Percentiles rank a stretch among this genome's conserved stretches.
These are phyloP conservation scores for Cladorrhinum sp. DNA, from an alignment of 2,329 filamentous ascomycete species.

Conservation along the genomic window DNA sequence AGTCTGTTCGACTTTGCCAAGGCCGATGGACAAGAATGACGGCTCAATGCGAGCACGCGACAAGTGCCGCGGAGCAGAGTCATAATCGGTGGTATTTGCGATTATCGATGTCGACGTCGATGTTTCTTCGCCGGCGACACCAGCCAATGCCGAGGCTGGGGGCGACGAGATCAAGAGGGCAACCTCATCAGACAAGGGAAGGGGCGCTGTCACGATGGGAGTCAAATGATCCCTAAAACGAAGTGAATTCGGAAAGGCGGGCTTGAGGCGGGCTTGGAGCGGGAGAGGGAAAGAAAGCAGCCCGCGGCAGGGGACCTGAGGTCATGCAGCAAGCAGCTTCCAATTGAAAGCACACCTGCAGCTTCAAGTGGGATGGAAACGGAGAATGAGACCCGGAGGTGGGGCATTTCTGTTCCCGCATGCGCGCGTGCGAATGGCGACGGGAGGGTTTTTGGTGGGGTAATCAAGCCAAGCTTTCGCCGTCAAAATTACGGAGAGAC, in stretches of 20 bases:
- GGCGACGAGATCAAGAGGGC: conserved; percentile 7
- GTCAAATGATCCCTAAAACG: conserved; percentile 1
- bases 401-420: background rate
- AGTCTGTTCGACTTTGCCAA: conserved; percentile 10
- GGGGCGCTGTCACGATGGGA: background rate
- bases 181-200: conserved; percentile 15
- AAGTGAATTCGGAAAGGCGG: background rate
- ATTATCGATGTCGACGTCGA: background rate
- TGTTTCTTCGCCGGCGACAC: conserved; percentile 20
- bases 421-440: background rate
- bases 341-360: background rate
- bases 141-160: conserved; percentile 22
- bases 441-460: background rate
- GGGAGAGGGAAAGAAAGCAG: background rate
- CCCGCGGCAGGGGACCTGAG: background rate
- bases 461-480: background rate
- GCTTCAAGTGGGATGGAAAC: background rate
- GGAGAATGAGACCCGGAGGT: conserved; percentile 4
- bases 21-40: conserved; percentile 8
- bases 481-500: background rate
- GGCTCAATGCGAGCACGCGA: conserved; percentile 17
- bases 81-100: conserved; percentile 16
- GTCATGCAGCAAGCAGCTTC: background rate
- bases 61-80: conserved; percentile 18
- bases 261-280: background rate